These are phyloP conservation scores for Fagopyrum homotropicum DNA, from an alignment of 148 eudicot genomes.

Conservation along the genomic window DNA sequence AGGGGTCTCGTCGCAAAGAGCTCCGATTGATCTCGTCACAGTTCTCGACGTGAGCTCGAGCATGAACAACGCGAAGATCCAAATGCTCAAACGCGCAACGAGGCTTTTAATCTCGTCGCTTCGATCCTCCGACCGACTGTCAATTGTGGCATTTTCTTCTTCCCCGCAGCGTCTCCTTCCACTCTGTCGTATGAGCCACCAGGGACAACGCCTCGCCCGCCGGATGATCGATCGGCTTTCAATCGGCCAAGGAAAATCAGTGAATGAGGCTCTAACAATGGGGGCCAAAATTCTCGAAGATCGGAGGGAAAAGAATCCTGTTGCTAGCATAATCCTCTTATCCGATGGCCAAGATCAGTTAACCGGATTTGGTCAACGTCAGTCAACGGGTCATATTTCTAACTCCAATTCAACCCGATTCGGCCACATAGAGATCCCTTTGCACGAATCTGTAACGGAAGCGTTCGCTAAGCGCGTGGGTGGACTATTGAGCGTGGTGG, in stretches of 20 bases:
- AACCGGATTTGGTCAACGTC: too few species aligned
- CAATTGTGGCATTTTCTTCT: conserved; percentile 59
- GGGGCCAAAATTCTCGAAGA: too few species aligned
- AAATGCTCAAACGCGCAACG: conserved; percentile 82
- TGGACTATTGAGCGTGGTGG: too few species aligned
- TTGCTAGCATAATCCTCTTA: too few species aligned
- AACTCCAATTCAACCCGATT: conserved; percentile 28
- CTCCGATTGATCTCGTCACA: conserved; percentile 65
- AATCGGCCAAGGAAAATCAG: conserved; percentile 45
- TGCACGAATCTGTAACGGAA: not conserved
- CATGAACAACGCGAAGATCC: conserved; percentile 56
- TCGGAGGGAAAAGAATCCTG: too few species aligned
- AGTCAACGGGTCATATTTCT: too few species aligned
- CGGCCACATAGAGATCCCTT: conserved; percentile 37
- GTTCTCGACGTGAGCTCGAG: conserved; percentile 52
- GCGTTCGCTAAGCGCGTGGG: too few species aligned
- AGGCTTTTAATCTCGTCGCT: conserved; percentile 64
- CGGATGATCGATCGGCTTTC: conserved; percentile 49
- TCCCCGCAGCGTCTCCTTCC: conserved; percentile 55
- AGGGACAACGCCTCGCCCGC: conserved; percentile 69
- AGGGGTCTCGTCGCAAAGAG: conserved; percentile 17
- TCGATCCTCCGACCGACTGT: conserved; percentile 63
- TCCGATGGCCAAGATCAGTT: not conserved
- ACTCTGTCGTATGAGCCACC: conserved; percentile 50
- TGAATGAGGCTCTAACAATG: conserved; percentile 43